Conservation (phyloP, 108 stramenopile species). For the Fistulifera solaris region DNA sequence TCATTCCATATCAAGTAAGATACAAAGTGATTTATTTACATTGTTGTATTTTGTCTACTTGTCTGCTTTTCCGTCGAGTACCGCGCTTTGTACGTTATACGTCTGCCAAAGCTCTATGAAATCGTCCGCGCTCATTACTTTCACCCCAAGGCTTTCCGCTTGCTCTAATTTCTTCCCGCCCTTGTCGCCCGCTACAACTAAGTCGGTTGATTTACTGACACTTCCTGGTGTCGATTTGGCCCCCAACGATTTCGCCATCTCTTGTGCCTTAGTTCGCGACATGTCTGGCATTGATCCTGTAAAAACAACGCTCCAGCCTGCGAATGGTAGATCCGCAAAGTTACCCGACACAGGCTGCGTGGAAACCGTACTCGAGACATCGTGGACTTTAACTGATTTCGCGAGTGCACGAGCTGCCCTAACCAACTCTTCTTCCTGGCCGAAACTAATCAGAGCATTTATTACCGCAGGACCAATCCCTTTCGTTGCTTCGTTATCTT, state of each 20-base stretch:
- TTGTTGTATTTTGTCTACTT: background rate
- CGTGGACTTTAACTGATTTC: constrained; percentile 19
- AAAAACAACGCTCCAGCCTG: constrained; percentile 64
- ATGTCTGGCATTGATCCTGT: constrained; percentile 60
- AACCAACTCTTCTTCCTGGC: constrained; percentile 38
- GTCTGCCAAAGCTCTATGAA: constrained; percentile 22
- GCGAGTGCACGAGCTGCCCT: constrained; percentile 50
- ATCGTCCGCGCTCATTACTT: constrained; percentile 45
- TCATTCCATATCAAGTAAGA: too few species aligned
- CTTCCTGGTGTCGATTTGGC: constrained; percentile 61
- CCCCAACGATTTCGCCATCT: constrained; percentile 44
- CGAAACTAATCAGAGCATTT: constrained; percentile 39
- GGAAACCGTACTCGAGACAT: constrained; percentile 7
- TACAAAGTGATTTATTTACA: background rate
- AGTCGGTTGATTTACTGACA: constrained; percentile 61
- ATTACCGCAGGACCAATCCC: constrained; percentile 64
- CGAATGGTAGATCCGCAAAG: constrained; percentile 20
- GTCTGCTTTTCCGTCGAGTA: background rate
- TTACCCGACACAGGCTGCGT: background rate
- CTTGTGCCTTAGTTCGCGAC: constrained; percentile 42
- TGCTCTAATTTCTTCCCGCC: constrained; percentile 62
- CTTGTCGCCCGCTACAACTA: constrained; percentile 70
- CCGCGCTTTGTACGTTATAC: background rate
- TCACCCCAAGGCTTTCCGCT: constrained; percentile 49
- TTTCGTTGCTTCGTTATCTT: constrained; percentile 35